These are phyloP conservation scores for Colletotrichum incanum DNA, from an alignment of 2,329 filamentous ascomycete genomes.

Conservation along the genomic window DNA sequence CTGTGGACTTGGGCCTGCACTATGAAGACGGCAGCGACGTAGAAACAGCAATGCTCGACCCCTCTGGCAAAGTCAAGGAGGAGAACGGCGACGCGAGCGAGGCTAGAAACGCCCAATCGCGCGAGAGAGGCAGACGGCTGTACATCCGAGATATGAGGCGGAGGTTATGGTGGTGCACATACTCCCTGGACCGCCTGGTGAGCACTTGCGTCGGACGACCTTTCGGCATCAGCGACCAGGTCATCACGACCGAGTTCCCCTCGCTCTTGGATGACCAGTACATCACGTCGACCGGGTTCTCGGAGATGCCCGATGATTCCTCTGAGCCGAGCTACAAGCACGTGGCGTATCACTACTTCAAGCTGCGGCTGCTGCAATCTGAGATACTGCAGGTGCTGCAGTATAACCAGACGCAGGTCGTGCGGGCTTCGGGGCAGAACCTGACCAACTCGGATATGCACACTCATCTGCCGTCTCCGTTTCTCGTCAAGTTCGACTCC, in stretches of 20 bases:
- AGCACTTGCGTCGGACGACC: slow-evolving; percentile 94
- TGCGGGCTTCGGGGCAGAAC: slow-evolving; percentile 77
- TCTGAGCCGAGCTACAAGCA: slow-evolving; percentile 86
- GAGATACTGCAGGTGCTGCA: slow-evolving; percentile 96
- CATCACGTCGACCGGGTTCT: slow-evolving; percentile 85
- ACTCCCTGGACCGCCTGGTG: slow-evolving; percentile 94
- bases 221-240: slow-evolving; percentile 95
- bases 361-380: slow-evolving; percentile 88
- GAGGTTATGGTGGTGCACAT: slow-evolving; percentile 96
- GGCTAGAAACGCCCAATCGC: slow-evolving; percentile 46
- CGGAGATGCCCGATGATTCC: slow-evolving; percentile 70
- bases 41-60: slow-evolving; percentile 67
- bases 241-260: slow-evolving; percentile 95
- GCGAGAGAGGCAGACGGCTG: slow-evolving; percentile 78
- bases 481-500: slow-evolving; percentile 85
- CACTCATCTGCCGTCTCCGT: slow-evolving; percentile 85
- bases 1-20: slow-evolving; percentile 92
- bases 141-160: slow-evolving; percentile 90
- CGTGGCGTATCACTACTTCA: slow-evolving; percentile 93
- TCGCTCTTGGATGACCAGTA: slow-evolving; percentile 89
- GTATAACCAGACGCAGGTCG: slow-evolving; percentile 89
- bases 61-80: slow-evolving; percentile 52
- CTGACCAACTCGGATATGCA: slow-evolving; percentile 81
- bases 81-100: slow-evolving; percentile 48
- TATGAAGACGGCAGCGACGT: slow-evolving; percentile 86